Evolutionary conservation across 2,329 filamentous ascomycete species (phyloP).

Genomic region (Penicillium paneum): DNA sequence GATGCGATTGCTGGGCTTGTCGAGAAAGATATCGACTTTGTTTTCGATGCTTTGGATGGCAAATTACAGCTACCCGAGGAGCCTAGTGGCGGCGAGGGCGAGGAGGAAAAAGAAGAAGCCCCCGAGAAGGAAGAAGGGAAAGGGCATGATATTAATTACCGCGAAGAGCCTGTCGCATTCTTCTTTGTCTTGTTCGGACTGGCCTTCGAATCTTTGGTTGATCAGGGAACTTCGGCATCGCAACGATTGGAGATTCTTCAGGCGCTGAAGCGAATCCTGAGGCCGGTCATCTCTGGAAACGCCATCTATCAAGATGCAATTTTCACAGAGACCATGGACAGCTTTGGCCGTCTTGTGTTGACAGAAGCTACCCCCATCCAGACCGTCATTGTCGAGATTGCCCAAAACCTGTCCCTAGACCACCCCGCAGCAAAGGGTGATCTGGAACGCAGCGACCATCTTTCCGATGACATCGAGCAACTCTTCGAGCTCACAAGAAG

Average conservation of each 20-base stretch:
- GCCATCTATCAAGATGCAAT: conserved; percentile 95
- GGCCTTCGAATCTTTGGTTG: conserved; percentile 90
- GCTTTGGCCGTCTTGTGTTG: conserved; percentile 85
- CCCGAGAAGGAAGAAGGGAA: conserved; percentile 47
- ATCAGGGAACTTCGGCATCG: conserved; percentile 68
- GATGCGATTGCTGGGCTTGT: conserved; percentile 97
- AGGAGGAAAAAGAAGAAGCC: conserved; percentile 25
- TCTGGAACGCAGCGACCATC: conserved; percentile 65
- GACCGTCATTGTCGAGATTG: conserved; percentile 89
- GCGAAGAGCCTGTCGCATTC: conserved; percentile 95
- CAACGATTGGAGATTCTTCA: conserved; percentile 85
- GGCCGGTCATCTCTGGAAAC: conserved; percentile 90
- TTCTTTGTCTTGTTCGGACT: conserved; percentile 98
- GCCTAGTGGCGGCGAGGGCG: conserved; percentile 10
- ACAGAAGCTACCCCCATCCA: conserved; percentile 89
- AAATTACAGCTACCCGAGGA: conserved; percentile 53
- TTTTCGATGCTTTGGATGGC: conserved; percentile 93
- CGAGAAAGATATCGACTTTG: conserved; percentile 95
- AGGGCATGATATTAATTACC: conserved; percentile 86
- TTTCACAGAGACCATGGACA: conserved; percentile 95
- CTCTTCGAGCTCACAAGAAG: conserved; percentile 95
- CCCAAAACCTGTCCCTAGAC: conserved; percentile 80
- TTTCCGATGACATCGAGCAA: conserved; percentile 97
- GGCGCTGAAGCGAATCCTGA: conserved; percentile 89
- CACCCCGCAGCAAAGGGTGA: conserved; percentile 81